Base-by-base conservation (phyloP, 305 asterid genomes). In the Solanum hybrid region DNA sequence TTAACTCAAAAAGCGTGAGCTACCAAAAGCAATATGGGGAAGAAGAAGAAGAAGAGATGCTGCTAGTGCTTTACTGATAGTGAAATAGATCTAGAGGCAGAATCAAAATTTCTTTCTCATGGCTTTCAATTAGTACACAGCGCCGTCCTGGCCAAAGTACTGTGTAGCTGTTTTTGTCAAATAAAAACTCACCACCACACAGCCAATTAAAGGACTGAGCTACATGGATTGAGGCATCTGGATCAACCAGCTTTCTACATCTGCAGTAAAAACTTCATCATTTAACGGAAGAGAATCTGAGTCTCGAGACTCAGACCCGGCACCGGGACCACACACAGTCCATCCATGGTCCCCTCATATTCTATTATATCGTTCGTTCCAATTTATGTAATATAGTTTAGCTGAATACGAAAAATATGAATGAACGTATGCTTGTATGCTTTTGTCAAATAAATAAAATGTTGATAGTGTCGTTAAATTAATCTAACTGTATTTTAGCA, bases 251-350 rank as follows among this genome's bases (percentile, higher is more conserved):
- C 88, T 84, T 84, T 84, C 39, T 84, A 84, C 41, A 29, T 51
- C 26, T 84, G 39, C 88, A 84, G 41, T 51, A 84, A 84, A 84
- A 84, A 51, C 41, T 17, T 45, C 88, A 84, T 84, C 88, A 84
- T 84, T 84, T 51, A 51, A 51, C 88, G 76, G 88, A 84, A 84
- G 76, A 84, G 76, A 84, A 84, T 84, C 88, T 45, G 75, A 84
- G 76, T 84, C 31, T 5, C 37, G 11, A 79, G 32, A 79, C 61
- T 26, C 26, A 36, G 24, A 12, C 27, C 39, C 3, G 72, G 15
- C 61, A 76, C 1, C 22, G 14, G 70, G 87, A 81, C 87, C 87
- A 75, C 79, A 70, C 75, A 68, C 77, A 70, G 32, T 65, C 12
- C 13, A 22, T 65, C 75, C 78, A 80, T 80, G 86, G 86, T 80